Conservation (phyloP, 2,329 filamentous ascomycete species). For the Aaosphaeria arxii region DNA sequence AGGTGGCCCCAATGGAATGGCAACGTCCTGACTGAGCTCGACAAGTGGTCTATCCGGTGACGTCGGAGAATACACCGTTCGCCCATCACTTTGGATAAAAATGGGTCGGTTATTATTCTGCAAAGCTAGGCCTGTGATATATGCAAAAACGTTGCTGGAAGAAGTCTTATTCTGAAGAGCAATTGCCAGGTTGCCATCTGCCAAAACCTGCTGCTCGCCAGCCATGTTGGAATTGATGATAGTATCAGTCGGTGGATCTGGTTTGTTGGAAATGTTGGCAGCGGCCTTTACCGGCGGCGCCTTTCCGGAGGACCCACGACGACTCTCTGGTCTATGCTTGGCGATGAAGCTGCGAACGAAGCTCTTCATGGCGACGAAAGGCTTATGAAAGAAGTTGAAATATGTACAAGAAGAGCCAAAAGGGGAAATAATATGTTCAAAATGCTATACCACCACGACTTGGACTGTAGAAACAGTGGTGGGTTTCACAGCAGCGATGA, state of each 20-base stretch:
- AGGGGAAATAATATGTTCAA: not conserved
- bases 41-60: constrained; percentile 49
- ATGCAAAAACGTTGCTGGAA: constrained; percentile 61
- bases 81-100: constrained; percentile 64
- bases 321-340: constrained; percentile 13
- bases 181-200: constrained; percentile 53
- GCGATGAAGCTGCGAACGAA: constrained; percentile 23
- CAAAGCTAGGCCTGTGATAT: constrained; percentile 66
- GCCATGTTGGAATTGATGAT: not conserved
- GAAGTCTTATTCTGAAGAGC: constrained; percentile 64
- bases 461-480: not conserved
- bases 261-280: constrained; percentile 1
- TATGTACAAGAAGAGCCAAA: not conserved
- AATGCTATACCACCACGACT: not conserved
- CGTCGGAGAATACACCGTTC: constrained; percentile 61
- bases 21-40: constrained; percentile 45
- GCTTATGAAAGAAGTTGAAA: not conserved
- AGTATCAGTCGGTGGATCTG: constrained; percentile 1
- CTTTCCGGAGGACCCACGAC: constrained; percentile 1
- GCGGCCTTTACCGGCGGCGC: not conserved
- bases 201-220: constrained; percentile 18
- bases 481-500: too few species aligned
- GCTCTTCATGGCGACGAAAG: constrained; percentile 11
- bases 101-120: constrained; percentile 59
- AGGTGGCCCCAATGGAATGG: constrained; percentile 61